Percentiles rank a stretch among this genome's conserved stretches.
These are phyloP conservation scores for Fusarium sp. DNA, from an alignment of 2,329 filamentous ascomycete species.

Conservation along the genomic window DNA sequence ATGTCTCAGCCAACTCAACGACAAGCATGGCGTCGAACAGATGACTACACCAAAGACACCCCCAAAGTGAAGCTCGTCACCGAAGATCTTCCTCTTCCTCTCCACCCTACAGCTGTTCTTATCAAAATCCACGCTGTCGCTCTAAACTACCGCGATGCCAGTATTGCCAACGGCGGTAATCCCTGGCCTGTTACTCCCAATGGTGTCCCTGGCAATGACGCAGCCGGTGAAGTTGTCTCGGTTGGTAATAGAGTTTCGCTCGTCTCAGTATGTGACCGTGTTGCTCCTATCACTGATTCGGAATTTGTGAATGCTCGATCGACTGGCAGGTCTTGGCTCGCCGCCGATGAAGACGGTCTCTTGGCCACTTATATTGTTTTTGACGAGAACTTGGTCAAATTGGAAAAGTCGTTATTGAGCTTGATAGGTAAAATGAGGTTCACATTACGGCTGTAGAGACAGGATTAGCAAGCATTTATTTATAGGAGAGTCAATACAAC, in stretches of 20 bases:
- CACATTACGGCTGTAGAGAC: background rate
- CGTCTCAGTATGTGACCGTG: slow-evolving; percentile 54
- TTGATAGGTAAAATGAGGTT: slow-evolving; percentile 1
- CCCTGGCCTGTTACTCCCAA: slow-evolving; percentile 57
- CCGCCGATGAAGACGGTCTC: slow-evolving; percentile 59
- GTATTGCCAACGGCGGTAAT: slow-evolving; percentile 56
- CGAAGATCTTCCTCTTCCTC: slow-evolving; percentile 50
- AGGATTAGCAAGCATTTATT: background rate
- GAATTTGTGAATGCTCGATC: slow-evolving; percentile 57
- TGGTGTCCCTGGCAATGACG: slow-evolving; percentile 55
- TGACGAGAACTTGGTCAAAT: slow-evolving; percentile 57
- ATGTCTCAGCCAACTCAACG: slow-evolving; percentile 37
- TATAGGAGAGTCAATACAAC: background rate
- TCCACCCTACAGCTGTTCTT: slow-evolving; percentile 50
- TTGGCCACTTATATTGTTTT: slow-evolving; percentile 58
- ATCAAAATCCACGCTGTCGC: slow-evolving; percentile 53
- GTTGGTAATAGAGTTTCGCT: slow-evolving; percentile 53
- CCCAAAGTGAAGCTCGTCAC: slow-evolving; percentile 53
- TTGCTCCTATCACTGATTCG: slow-evolving; percentile 56
- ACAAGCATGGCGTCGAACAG: slow-evolving; percentile 48
- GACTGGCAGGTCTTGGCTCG: slow-evolving; percentile 56
- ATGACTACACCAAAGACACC: slow-evolving; percentile 49
- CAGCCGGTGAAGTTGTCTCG: slow-evolving; percentile 57
- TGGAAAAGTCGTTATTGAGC: slow-evolving; percentile 56
- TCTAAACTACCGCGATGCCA: slow-evolving; percentile 54